phyloP scores from a whole-genome alignment of 495 filamentous ascomycete species.

The Melanomma pulvis-pyrius region DNA sequence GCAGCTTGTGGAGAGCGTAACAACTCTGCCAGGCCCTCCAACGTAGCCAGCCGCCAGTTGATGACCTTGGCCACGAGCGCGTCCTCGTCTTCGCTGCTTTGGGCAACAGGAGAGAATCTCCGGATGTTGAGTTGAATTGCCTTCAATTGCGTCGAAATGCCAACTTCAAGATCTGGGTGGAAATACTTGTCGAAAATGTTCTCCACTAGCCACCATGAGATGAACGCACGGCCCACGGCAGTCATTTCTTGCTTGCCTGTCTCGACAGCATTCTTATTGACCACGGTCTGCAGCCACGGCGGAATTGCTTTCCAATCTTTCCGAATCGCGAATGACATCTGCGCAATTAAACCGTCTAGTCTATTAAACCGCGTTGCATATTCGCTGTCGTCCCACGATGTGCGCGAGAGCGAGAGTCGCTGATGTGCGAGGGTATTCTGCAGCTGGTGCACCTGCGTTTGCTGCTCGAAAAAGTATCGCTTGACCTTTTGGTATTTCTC shows the following conservation, averaged over 20 bases:
- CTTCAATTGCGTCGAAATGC: slow-evolving; percentile 78
- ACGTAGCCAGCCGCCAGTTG: slow-evolving; percentile 89
- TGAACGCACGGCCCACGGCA: slow-evolving; percentile 85
- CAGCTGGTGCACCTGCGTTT: slow-evolving; percentile 87
- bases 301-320: slow-evolving; percentile 88
- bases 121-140: slow-evolving; percentile 88
- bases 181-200: slow-evolving; percentile 90
- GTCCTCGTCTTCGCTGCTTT: slow-evolving; percentile 84
- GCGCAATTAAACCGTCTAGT: slow-evolving; percentile 91
- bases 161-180: slow-evolving; percentile 79
- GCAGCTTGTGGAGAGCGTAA: slow-evolving; percentile 66
- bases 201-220: slow-evolving; percentile 87
- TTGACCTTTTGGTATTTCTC: slow-evolving; percentile 98
- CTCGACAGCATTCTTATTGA: slow-evolving; percentile 79
- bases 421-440: slow-evolving; percentile 97
- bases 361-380: slow-evolving; percentile 88
- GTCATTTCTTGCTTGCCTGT: slow-evolving; percentile 96
- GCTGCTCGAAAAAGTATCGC: slow-evolving; percentile 93
- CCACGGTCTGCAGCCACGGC: slow-evolving; percentile 71
- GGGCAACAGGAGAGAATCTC: slow-evolving; percentile 65
- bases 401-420: slow-evolving; percentile 89
- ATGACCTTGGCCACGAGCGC: slow-evolving; percentile 84
- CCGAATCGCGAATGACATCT: slow-evolving; percentile 90
- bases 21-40: slow-evolving; percentile 81
- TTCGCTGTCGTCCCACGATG: slow-evolving; percentile 93